Evolutionary conservation across 768 basidiomycete genomes (phyloP), one percentile per base, ranked within the genome.

Genomic region (Suillus brevipes): DNA sequence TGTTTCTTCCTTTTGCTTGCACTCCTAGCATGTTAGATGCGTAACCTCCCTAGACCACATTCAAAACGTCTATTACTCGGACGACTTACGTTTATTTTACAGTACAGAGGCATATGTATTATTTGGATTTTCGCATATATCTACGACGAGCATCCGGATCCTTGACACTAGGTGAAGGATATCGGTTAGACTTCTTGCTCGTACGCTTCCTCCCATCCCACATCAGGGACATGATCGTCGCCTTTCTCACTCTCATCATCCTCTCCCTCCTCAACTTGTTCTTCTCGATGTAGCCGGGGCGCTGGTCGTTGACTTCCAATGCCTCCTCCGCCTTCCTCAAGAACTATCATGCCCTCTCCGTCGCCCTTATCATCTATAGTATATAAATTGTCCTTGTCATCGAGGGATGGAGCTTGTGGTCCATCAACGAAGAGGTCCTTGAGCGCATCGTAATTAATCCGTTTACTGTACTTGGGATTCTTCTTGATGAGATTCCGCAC

Each of bases 361-460:
- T 83, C 82, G 34, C 71, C 75, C 70, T 80, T 80, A 57, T 80
- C 75, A 56, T 84, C 85, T 68, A 85, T 82, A 23, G 81, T 84
- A 70, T 87, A 88, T 47, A 89, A 74, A 63, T 83, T 79, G 36
- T 79, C 80, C 66, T 81, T 80, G 49, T 81, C 83, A 64, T 83
- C 85, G 8, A 72, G 58, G 31, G 70, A 67, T 43, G 73, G 64
- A 58, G 62, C 43, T 20, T 68, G 65, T 52, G 65, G 53, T 36
- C 60, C 62, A 16, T 87, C 85, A 36, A 84, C 79, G 73, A 96
- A 93, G 13, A 97, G 83, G 63, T 87, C 85, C 69, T 91, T 90
- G 61, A 96, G 85, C 0, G 92, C 94, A 69, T 92, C 90, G 74
- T 97, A 97, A 75, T 97, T 97, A 78, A 97, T 96, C 60, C 94